These are phyloP conservation scores for Pigoraptor vietnamica DNA, from an alignment of 78 protist genomes.

Conservation along the genomic window DNA sequence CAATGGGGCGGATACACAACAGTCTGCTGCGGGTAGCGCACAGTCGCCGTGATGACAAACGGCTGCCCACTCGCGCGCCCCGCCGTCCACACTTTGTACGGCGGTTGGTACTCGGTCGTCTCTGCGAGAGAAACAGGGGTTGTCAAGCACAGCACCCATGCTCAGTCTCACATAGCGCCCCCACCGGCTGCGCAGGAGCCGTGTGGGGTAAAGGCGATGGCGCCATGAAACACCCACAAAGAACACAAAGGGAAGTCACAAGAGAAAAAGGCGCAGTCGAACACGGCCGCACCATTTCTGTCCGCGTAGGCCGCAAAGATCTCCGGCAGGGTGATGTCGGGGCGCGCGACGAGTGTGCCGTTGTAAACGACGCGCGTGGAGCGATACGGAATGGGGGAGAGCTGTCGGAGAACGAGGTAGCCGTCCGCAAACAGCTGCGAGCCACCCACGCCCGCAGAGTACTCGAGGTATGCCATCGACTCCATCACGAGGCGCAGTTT, in stretches of 20 bases:
- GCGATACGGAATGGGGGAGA: background rate
- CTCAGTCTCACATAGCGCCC: background rate
- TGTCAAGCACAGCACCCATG: too few species aligned
- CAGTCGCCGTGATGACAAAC: background rate
- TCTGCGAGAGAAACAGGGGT: background rate
- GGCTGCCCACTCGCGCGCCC: background rate
- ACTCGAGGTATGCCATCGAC: background rate
- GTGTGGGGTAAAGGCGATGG: background rate
- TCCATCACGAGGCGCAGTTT: background rate
- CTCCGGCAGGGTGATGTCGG: background rate
- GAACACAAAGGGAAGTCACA: too few species aligned
- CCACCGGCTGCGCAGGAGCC: too few species aligned
- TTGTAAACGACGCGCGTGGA: background rate
- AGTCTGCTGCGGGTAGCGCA: background rate
- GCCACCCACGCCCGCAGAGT: background rate
- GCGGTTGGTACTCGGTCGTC: background rate
- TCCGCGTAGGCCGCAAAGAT: background rate
- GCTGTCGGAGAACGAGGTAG: background rate
- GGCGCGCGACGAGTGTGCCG: background rate
- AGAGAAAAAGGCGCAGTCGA: background rate
- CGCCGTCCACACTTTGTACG: background rate
- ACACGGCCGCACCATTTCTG: background rate
- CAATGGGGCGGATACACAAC: background rate
- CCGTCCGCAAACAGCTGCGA: background rate
- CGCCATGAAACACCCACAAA: background rate